Percentiles rank a stretch among this genome's conserved stretches.
Conservation (phyloP, 2,329 filamentous ascomycete species). For the Xylaria sp. region DNA sequence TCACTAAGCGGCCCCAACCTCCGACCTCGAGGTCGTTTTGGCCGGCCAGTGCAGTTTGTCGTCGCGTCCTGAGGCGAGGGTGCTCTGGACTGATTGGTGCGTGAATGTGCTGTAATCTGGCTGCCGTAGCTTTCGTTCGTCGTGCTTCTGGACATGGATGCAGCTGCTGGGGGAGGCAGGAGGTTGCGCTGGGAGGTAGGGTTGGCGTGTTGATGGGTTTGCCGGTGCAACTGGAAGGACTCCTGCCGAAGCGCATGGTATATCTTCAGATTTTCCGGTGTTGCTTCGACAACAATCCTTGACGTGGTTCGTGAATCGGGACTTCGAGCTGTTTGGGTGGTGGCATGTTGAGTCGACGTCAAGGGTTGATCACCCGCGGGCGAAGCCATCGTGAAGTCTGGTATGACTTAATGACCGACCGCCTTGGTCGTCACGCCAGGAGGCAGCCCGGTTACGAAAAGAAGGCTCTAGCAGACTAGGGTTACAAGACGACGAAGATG, state of each 20-base stretch:
- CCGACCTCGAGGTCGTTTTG: constrained; percentile 31
- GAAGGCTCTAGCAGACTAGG: background rate
- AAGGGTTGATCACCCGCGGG: constrained; percentile 8
- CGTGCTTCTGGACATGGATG: constrained; percentile 26
- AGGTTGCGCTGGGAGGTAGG: constrained; percentile 27
- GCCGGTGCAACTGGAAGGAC: too few relatives aligned
- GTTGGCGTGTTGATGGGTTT: constrained; percentile 24
- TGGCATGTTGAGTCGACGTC: constrained; percentile 9
- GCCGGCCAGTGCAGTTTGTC: constrained; percentile 8
- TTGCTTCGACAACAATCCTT: constrained; percentile 32
- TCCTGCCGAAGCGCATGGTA: constrained; percentile 35
- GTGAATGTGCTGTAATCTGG: constrained; percentile 29
- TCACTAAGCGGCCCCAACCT: constrained; percentile 32
- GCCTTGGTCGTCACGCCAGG: constrained; percentile 1
- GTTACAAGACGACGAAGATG: background rate
- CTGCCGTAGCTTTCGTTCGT: constrained; percentile 25
- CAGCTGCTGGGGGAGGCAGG: constrained; percentile 20
- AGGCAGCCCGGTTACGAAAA: constrained; percentile 11
- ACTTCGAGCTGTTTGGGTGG: constrained; percentile 4
- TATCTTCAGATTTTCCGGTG: constrained; percentile 28
- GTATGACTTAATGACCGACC: constrained; percentile 1
- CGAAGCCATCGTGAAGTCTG: constrained; percentile 23
- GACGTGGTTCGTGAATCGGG: constrained; percentile 14
- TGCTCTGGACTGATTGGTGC: constrained; percentile 19
- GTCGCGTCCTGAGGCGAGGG: constrained; percentile 17